Evolutionary conservation across 345 rosid genomes (phyloP).

Genomic region (Melaleuca quinquenervia): DNA sequence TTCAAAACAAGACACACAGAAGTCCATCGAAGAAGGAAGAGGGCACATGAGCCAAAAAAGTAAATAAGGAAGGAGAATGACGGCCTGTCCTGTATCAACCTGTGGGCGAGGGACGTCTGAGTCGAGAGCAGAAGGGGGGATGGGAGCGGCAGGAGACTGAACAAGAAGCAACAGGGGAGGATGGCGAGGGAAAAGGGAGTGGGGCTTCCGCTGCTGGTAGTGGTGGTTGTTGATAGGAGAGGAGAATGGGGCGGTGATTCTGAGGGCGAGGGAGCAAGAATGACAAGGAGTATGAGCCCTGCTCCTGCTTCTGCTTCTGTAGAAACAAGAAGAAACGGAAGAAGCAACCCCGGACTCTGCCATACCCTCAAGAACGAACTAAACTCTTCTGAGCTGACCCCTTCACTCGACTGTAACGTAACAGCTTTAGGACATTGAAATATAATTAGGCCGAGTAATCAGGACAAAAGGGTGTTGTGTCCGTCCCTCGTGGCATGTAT

Average conservation of each 20-base stretch:
- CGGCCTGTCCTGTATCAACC: constrained; percentile 5
- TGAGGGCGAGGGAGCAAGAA: background rate
- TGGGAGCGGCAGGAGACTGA: background rate
- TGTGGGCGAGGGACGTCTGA: constrained; percentile 48
- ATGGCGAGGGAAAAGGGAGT: constrained; percentile 16
- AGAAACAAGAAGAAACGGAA: background rate
- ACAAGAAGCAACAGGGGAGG: constrained; percentile 6
- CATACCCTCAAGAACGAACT: background rate
- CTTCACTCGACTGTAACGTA: background rate
- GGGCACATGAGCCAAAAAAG: background rate
- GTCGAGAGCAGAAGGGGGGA: constrained; percentile 28
- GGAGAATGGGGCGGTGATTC: background rate
- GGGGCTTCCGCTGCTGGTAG: background rate
- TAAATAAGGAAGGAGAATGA: background rate
- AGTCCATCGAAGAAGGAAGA: background rate
- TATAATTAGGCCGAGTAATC: background rate
- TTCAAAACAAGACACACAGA: background rate
- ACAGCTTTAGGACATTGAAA: background rate
- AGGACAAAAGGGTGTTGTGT: background rate
- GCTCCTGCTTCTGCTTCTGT: background rate
- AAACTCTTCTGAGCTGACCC: background rate
- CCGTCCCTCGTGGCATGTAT: background rate
- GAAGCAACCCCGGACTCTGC: background rate
- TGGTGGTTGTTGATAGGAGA: background rate
- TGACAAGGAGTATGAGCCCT: background rate